Conservation (phyloP, 257 asterid species). For the Rubia yunnanensis region DNA sequence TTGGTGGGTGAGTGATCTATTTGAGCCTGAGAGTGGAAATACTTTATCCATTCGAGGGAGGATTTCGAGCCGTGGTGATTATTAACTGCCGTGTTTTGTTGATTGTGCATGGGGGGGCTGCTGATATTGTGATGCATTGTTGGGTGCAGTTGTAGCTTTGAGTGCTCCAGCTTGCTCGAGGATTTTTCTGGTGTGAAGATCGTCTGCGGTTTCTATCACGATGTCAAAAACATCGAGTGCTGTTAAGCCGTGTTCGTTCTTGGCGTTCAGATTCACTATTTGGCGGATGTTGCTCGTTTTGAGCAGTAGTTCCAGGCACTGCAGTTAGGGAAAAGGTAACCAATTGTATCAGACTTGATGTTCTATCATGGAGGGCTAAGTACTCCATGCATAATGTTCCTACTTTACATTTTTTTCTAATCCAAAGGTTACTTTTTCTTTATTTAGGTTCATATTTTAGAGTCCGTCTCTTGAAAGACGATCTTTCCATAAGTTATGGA, state of each 20-base stretch:
- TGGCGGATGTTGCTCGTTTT: not conserved
- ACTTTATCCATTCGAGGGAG: conserved; percentile 24
- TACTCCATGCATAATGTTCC: no score
- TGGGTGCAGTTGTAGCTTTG: not conserved
- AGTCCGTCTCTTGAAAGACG: no score
- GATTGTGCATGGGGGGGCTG: not conserved
- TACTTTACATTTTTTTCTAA: no score
- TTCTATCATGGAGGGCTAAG: not conserved
- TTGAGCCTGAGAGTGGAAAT: conserved; percentile 8
- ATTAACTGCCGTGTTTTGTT: not conserved
- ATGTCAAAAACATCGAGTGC: conserved; percentile 31
- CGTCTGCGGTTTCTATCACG: conserved; percentile 14
- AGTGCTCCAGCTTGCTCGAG: conserved; percentile 24
- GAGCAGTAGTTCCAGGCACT: conserved; percentile 3
- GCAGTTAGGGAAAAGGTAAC: not conserved
- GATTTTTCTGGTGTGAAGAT: conserved; percentile 20
- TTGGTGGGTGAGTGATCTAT: conserved; percentile 25
- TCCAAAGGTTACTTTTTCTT: no score
- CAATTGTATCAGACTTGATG: not conserved
- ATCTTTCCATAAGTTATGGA: no score
- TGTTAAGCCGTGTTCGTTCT: conserved; percentile 22
- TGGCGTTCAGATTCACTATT: conserved; percentile 17
- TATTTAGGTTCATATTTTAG: no score
- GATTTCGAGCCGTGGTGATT: not conserved
- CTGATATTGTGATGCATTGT: not conserved